Evolutionary conservation across 2,329 filamentous ascomycete species (phyloP).

Genomic region (Ophiostoma perfectum): DNA sequence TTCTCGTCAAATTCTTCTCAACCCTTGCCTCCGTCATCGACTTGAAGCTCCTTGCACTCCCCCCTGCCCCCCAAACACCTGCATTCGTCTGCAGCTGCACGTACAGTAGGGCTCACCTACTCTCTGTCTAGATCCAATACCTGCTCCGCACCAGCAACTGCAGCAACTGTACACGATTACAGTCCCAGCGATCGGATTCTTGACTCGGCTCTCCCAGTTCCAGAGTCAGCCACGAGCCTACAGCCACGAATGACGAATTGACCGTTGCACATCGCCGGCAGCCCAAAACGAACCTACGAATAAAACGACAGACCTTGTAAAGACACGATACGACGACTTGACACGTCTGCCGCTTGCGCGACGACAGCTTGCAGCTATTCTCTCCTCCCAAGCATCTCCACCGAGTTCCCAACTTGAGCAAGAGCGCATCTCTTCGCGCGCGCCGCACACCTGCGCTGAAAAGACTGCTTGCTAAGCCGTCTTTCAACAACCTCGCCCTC

Average conservation of each 20-base stretch:
- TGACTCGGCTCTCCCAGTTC: not conserved
- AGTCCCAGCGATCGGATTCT: not conserved
- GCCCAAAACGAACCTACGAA: not conserved
- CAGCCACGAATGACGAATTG: constrained; percentile 1
- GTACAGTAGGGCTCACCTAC: constrained; percentile 14
- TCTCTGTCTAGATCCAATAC: constrained; percentile 15
- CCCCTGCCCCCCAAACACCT: not conserved
- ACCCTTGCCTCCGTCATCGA: not conserved
- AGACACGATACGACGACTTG: not conserved
- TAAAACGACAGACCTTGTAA: not conserved
- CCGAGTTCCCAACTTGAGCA: not conserved
- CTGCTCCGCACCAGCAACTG: constrained; percentile 10
- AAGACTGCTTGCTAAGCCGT: constrained; percentile 2
- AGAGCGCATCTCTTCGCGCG: not conserved
- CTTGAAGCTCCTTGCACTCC: not conserved
- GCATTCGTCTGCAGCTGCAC: constrained; percentile 2
- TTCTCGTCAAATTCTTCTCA: not conserved
- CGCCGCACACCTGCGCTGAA: constrained; percentile 1
- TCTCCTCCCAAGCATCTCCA: not conserved
- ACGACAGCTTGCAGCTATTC: not conserved
- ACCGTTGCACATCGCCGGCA: not conserved
- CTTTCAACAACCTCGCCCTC: constrained; percentile 7
- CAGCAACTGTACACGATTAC: no score
- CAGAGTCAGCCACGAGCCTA: not conserved
- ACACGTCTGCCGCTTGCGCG: not conserved